A percentile compares a stretch with the other conserved stretches of the same genome.
Conservation (phyloP, 2,329 filamentous ascomycete genomes). For the Aureobasidium sp. region DNA sequence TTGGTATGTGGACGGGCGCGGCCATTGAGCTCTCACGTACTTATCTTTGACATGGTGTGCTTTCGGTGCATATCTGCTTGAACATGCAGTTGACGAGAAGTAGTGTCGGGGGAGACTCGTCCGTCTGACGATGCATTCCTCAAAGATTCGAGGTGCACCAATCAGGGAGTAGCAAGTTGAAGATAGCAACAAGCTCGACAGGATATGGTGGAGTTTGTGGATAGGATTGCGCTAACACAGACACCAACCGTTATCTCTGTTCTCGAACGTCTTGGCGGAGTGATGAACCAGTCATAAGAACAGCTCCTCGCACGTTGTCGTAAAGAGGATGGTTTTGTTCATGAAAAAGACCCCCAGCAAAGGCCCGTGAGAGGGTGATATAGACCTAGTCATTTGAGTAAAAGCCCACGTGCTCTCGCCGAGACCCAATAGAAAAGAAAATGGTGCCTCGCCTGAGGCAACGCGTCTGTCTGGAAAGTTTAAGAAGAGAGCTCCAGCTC, state of each 20-base stretch:
- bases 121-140: not conserved
- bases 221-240: constrained; percentile 9
- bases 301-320: constrained; percentile 13
- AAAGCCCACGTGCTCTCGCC: constrained; percentile 10
- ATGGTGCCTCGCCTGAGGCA: constrained; percentile 18
- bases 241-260: constrained; percentile 12
- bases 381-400: constrained; percentile 8
- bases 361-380: constrained; percentile 3
- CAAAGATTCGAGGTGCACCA: not conserved
- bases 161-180: not conserved
- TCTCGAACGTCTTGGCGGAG: constrained; percentile 10
- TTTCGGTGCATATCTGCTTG: not conserved
- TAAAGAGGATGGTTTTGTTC: not conserved
- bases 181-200: constrained; percentile 5
- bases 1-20: not conserved
- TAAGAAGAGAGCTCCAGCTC: constrained; percentile 13
- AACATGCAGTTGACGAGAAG: not conserved
- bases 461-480: constrained; percentile 16
- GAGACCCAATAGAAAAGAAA: constrained; percentile 14
- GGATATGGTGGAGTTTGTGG: not conserved
- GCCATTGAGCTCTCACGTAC: not conserved
- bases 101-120: not conserved
- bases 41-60: not conserved
- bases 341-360: not conserved
- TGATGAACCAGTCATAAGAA: constrained; percentile 15